Conservation (phyloP, 768 basidiomycete species). For the Boletus rubescentipes region DNA sequence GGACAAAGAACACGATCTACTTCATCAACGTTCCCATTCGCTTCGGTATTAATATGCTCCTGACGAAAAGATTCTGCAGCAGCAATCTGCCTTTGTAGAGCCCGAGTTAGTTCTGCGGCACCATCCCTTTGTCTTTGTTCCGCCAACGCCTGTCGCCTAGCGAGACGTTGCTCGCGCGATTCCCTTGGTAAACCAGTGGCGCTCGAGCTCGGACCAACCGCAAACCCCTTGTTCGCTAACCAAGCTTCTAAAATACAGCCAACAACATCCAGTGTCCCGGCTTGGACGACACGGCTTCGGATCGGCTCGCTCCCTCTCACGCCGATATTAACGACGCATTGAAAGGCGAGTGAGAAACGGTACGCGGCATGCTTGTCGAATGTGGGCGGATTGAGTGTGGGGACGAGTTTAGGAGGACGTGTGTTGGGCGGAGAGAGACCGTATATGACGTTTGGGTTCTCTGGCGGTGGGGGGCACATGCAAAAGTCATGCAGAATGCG, state of each 20-base stretch:
- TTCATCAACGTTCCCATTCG: slow-evolving; percentile 19
- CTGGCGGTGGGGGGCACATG: slow-evolving; percentile 76
- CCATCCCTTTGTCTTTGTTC: slow-evolving; percentile 57
- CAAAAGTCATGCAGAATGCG: slow-evolving; percentile 90
- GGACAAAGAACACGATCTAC: slow-evolving; percentile 19
- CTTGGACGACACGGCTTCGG: slow-evolving; percentile 88
- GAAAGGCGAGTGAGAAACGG: slow-evolving; percentile 90
- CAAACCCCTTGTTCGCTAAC: slow-evolving; percentile 85
- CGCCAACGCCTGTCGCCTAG: slow-evolving; percentile 53
- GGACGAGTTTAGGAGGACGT: slow-evolving; percentile 52
- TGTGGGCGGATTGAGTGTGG: slow-evolving; percentile 63
- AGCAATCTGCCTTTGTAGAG: slow-evolving; percentile 52
- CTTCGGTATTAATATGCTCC: slow-evolving; percentile 4
- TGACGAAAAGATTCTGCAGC: slow-evolving; percentile 29
- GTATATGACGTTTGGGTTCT: slow-evolving; percentile 73
- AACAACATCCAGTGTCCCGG: slow-evolving; percentile 90
- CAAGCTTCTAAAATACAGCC: slow-evolving; percentile 93
- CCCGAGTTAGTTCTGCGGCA: slow-evolving; percentile 55
- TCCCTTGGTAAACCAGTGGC: slow-evolving; percentile 75
- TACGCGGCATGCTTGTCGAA: slow-evolving; percentile 86
- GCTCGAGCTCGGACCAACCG: slow-evolving; percentile 76
- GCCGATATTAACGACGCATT: slow-evolving; percentile 96
- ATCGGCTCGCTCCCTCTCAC: slow-evolving; percentile 94
- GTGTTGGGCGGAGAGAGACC: slow-evolving; percentile 69
- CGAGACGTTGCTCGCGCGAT: slow-evolving; percentile 69